Percentiles rank a stretch among this genome's conserved stretches.
Evolutionary conservation across 2,329 filamentous ascomycete genomes (phyloP).

Genomic region (Didymella pomorum): DNA sequence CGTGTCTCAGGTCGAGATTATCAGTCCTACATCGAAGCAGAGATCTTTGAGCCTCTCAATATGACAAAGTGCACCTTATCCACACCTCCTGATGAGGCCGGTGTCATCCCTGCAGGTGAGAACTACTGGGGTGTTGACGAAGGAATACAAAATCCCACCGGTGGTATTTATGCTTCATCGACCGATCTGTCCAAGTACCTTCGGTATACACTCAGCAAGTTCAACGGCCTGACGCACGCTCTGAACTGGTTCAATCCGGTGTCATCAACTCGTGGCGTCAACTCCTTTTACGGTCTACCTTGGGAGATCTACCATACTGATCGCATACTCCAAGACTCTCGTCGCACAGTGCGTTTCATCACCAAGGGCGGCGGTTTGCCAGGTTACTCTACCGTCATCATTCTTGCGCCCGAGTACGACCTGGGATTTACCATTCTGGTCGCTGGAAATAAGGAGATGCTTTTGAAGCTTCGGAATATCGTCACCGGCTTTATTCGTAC

Average conservation of each 20-base stretch:
- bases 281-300: constrained; percentile 57
- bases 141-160: constrained; percentile 55
- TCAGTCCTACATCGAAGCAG: constrained; percentile 49
- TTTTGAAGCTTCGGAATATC: constrained; percentile 39
- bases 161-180: constrained; percentile 55
- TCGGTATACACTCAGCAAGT: constrained; percentile 53
- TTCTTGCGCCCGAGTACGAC: constrained; percentile 55
- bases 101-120: constrained; percentile 49
- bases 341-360: constrained; percentile 53
- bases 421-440: constrained; percentile 55
- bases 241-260: constrained; percentile 56
- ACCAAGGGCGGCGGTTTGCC: constrained; percentile 57
- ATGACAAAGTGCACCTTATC: constrained; percentile 44
- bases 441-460: constrained; percentile 35
- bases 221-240: constrained; percentile 52
- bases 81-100: constrained; percentile 44
- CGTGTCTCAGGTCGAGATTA: constrained; percentile 50
- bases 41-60: constrained; percentile 51
- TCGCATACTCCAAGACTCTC: constrained; percentile 47
- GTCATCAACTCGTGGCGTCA: constrained; percentile 47
- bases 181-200: constrained; percentile 55
- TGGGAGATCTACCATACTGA: constrained; percentile 58
- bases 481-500: constrained; percentile 44
- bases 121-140: constrained; percentile 54
- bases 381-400: constrained; percentile 53